Evolutionary conservation across 306 rosid species (phyloP), one percentile per base, ranked within the genome.

Genomic region (Castanea mollissima): DNA sequence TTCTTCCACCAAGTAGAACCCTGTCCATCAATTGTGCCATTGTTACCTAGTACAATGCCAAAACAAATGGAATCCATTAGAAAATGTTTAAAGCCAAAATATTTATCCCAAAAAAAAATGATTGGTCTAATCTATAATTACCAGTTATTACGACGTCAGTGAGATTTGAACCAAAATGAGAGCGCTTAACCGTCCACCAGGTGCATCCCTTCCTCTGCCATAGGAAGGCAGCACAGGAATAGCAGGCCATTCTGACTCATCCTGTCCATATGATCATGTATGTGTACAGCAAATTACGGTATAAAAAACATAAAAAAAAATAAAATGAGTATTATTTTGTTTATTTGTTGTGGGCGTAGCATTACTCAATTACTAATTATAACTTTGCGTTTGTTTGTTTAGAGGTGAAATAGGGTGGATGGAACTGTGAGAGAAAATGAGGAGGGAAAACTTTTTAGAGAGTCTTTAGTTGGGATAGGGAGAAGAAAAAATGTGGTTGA

Each of bases 1-100:
- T 87, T 89, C 27, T 46, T 67, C 98, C 97, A 94, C 97, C 98
- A 94, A 56, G 35, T 73, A 0, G 74, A n/a, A 44, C 98, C 97
- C 59, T 92, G 98, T 6, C 98, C 98, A 60, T 94, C 97, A n/a
- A 94, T 91, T 3, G 89, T 89, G n/a, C 96, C 98, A n/a, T 92
- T 94, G 75, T 83, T 21, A 6, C 97, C 97, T 92, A 44, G 60
- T 52, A 8, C n/a, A 19, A 76, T 12, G 54, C 54, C 72, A 75
- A 57, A 74, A 52, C 46, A 80, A 55, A 14, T 2, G 64, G 29
- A 16, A 58, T 6, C 46, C 34, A 56, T 71, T 14, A 80, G 55
- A 81, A 51, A 46, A 56, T 6, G 41, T 52, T 75, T 58, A 18
- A 34, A 58, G 67, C 44, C 46, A 32, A 34, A 55, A 19, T 18